A percentile compares a stretch with the other conserved stretches of the same genome.
phyloP scores from a whole-genome alignment of 2,329 filamentous ascomycete genomes.

The Colletotrichum sp. region DNA sequence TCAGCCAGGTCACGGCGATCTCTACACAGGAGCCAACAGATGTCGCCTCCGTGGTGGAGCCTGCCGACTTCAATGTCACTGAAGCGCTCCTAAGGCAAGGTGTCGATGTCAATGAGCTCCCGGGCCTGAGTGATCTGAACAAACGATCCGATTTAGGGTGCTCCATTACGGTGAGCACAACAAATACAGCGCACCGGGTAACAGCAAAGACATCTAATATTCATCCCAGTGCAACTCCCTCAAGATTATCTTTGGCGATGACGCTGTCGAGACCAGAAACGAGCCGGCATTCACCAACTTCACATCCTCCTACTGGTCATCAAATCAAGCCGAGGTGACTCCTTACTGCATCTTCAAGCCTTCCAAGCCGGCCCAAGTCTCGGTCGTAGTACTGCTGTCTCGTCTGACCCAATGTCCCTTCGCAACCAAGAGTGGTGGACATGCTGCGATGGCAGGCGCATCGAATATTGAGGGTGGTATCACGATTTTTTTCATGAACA shows the following conservation, averaged over 20 bases:
- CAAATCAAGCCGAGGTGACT: conserved; percentile 10
- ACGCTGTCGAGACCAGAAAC: neutral
- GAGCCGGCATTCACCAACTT: conserved; percentile 1
- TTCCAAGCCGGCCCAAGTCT: conserved; percentile 32
- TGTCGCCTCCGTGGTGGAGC: neutral
- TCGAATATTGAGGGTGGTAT: conserved; percentile 11
- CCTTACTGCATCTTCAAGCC: conserved; percentile 38
- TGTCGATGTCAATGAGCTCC: conserved; percentile 15
- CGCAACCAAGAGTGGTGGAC: conserved; percentile 17
- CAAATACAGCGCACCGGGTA: too few species aligned
- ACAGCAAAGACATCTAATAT: neutral
- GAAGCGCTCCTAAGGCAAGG: conserved; percentile 18
- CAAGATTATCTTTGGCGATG: conserved; percentile 1
- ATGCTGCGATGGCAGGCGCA: conserved; percentile 14
- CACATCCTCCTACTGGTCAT: conserved; percentile 15
- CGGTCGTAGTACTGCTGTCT: conserved; percentile 32
- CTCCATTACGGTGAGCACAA: neutral
- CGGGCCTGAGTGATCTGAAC: neutral
- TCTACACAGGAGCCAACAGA: neutral
- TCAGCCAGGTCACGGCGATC: neutral
- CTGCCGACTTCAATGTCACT: conserved; percentile 17
- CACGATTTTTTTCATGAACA: conserved; percentile 8
- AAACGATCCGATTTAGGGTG: neutral
- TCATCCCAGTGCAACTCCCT: conserved; percentile 5
- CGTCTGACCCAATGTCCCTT: conserved; percentile 18